Evolutionary conservation across 305 asterid species (phyloP).

Genomic region (Fraxinus latifolia): DNA sequence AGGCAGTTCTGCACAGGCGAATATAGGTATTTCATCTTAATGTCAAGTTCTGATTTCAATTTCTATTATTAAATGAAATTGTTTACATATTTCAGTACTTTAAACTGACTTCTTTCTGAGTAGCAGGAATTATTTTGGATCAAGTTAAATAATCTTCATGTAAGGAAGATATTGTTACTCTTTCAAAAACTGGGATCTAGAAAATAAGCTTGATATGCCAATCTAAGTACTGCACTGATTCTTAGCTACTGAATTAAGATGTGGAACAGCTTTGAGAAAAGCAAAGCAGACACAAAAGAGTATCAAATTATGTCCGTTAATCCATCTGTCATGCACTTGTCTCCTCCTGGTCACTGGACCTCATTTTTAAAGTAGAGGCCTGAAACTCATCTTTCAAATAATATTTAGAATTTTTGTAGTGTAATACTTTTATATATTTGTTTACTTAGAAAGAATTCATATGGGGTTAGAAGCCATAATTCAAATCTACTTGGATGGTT

Average conservation of each 20-base stretch:
- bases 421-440: not conserved
- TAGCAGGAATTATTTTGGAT: not conserved
- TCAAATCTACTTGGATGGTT: conserved; percentile 1
- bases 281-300: not conserved
- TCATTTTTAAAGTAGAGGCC: not conserved
- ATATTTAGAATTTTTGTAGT: not conserved
- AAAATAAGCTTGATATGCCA: not conserved
- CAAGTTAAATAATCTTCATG: not conserved
- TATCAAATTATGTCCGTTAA: not conserved
- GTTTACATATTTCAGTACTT: not conserved
- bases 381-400: not conserved
- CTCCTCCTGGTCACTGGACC: not conserved
- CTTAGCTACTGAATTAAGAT: not conserved
- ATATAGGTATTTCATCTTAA: conserved; percentile 55
- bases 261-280: not conserved
- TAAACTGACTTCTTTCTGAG: not conserved
- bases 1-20: conserved; percentile 97
- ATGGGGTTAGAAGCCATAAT: not conserved
- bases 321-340: not conserved
- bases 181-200: not conserved
- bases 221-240: not conserved
- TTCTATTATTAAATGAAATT: not conserved
- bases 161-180: not conserved
- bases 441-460: not conserved
- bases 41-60: not conserved